Evolutionary conservation across 768 basidiomycete genomes (phyloP), one percentile per base, ranked within the genome.

Genomic region (Tricholoma sp.): DNA sequence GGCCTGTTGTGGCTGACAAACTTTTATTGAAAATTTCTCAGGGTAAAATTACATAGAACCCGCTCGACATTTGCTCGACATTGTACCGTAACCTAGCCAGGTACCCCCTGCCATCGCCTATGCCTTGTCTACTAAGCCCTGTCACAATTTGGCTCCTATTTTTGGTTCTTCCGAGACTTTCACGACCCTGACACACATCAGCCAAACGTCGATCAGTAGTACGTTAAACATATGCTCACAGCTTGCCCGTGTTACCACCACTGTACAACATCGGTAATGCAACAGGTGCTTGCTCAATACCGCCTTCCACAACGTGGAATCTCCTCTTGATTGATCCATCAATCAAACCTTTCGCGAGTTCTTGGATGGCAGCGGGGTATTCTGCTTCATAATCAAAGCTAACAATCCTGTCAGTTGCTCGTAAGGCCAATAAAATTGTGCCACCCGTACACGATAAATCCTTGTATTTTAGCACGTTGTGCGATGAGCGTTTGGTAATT

Each of bases 161-260:
- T 65, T 66, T 17, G 71, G 69, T 48, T 75, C 76, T n/a, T 79
- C 71, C 5, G 75, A 78, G n/a, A 86, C 75, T 56, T 77, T 82
- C 13, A 87, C 78, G 28, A 87, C 78, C 44, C 85, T 87, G 56
- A 24, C 44, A 2, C 42, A 28, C 17, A n/a, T 57, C 28, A 58
- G 54, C 53, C 50, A 56, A 52, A 34, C 52, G 31, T 39, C 6
- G 28, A 17, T 20, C 13, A 52, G 57, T 32, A 51, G 57, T 32
- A 32, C 37, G 17, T 50, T 52, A 24, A 13, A 20, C 33, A 13
- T 13, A 54, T 29, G 18, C 79, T 52, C 58, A 80, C 80, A 94
- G 65, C 73, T 94, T 93, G 39, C 91, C 92, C 0, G 79, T 86
- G 65, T 94, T 94, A 2, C 76, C 86, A 28, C 92, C 91, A 11